A percentile compares a stretch with the other conserved stretches of the same genome.
Conservation (phyloP, 108 stramenopile genomes). For the Cyclotella choctawhatcheeana region DNA sequence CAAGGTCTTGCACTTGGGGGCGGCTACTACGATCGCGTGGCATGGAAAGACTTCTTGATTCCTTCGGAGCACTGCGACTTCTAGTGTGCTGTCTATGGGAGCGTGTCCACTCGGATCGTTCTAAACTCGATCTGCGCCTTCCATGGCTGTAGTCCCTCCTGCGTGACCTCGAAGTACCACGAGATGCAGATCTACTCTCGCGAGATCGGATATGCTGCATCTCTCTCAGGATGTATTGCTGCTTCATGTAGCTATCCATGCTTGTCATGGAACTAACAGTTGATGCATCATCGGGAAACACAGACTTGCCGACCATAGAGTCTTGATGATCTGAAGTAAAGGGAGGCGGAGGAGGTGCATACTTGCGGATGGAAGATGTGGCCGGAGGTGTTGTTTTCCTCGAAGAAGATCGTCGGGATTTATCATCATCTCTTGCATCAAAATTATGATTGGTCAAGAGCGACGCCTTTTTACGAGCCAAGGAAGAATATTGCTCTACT, state of each 20-base stretch:
- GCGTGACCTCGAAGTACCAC: neutral
- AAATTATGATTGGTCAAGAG: constrained; percentile 21
- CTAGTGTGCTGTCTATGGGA: neutral
- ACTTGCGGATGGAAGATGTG: neutral
- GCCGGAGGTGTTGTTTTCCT: neutral
- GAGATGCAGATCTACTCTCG: neutral
- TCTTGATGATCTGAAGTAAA: neutral
- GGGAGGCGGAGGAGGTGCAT: neutral
- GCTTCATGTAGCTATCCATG: constrained; percentile 32
- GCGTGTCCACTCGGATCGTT: neutral
- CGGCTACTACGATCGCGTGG: neutral
- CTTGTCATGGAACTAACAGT: constrained; percentile 28
- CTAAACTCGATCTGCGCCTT: neutral
- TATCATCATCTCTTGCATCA: neutral
- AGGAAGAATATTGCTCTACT: constrained; percentile 14
- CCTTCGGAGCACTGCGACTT: neutral
- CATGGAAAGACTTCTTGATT: neutral
- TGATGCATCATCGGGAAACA: constrained; percentile 8
- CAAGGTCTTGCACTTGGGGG: neutral
- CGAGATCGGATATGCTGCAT: constrained; percentile 1
- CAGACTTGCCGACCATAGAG: neutral
- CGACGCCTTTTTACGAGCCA: constrained; percentile 13
- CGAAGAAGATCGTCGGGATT: neutral
- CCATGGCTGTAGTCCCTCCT: neutral
- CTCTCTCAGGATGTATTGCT: constrained; percentile 24